Percentiles rank a stretch among this genome's conserved stretches.
These are phyloP conservation scores for Alternaria conjuncta DNA, from an alignment of 2,329 filamentous ascomycete genomes.

Conservation along the genomic window DNA sequence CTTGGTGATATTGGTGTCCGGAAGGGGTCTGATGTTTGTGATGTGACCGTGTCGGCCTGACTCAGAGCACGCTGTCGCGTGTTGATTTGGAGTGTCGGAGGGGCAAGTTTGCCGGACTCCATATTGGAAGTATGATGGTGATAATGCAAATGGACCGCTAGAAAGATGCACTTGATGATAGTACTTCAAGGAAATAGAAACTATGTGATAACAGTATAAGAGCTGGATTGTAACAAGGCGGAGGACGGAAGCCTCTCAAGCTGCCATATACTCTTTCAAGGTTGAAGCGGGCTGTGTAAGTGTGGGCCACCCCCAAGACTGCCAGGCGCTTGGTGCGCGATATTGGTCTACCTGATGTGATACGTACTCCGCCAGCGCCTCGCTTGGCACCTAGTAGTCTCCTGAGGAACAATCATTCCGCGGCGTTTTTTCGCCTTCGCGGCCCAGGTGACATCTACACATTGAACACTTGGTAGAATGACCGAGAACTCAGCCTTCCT, in stretches of 20 bases:
- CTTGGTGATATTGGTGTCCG: conserved; percentile 32
- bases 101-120: conserved; percentile 34
- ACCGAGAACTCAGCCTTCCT: background rate
- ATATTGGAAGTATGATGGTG: conserved; percentile 10
- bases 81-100: conserved; percentile 34
- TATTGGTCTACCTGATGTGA: conserved; percentile 12
- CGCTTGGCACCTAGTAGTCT: conserved; percentile 8
- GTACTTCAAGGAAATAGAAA: background rate
- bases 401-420: background rate
- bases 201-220: background rate
- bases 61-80: conserved; percentile 33
- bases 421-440: conserved; percentile 5
- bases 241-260: conserved; percentile 4
- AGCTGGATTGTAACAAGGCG: background rate
- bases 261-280: conserved; percentile 16
- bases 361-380: conserved; percentile 12
- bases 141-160: background rate
- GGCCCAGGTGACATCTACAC: background rate
- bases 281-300: conserved; percentile 21
- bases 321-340: conserved; percentile 22
- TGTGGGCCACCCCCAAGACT: conserved; percentile 12
- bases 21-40: conserved; percentile 33
- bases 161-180: background rate
- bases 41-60: conserved; percentile 34
- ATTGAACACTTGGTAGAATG: background rate